A percentile compares a stretch with the other conserved stretches of the same genome.
Evolutionary conservation across 352 stramenopile species (phyloP).

Genomic region (Phytophthora tentaculata): DNA sequence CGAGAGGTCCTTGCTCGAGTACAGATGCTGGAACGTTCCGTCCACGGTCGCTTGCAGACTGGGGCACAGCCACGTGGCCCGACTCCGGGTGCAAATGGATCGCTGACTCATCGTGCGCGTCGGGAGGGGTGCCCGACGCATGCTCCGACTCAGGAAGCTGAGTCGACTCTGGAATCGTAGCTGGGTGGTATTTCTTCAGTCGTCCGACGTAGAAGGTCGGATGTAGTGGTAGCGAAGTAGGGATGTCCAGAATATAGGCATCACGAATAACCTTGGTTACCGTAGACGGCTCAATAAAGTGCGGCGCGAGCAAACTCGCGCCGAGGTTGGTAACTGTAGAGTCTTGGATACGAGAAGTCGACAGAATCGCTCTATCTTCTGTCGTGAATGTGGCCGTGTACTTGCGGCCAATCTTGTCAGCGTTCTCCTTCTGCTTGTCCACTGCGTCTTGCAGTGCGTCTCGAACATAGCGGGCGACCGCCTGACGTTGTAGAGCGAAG

Average conservation of each 20-base stretch:
- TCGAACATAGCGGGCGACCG: not conserved
- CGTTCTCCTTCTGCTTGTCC: not conserved
- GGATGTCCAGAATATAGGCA: not conserved
- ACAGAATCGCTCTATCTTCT: not conserved
- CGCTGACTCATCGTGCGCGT: not conserved
- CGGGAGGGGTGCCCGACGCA: not conserved
- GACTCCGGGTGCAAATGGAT: not conserved
- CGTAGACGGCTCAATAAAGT: not conserved
- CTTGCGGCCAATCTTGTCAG: not conserved
- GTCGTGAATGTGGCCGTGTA: not conserved
- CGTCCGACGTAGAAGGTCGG: not conserved
- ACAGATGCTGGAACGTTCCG: not conserved
- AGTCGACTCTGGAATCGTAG: not conserved
- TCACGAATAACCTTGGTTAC: not conserved
- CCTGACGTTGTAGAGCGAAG: not conserved
- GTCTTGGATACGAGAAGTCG: not conserved
- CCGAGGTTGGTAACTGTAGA: not conserved
- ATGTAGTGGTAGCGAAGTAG: not conserved
- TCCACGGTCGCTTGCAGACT: not conserved
- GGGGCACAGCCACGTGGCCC: not conserved
- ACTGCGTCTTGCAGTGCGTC: not conserved
- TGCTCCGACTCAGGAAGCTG: not conserved
- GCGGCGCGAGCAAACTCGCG: not conserved
- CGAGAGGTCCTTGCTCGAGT: not conserved
- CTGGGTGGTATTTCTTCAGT: not conserved